Percentiles rank a stretch among this genome's conserved stretches.
These are phyloP conservation scores for Mycena albidolilacea DNA, from an alignment of 768 basidiomycete species.

Conservation along the genomic window DNA sequence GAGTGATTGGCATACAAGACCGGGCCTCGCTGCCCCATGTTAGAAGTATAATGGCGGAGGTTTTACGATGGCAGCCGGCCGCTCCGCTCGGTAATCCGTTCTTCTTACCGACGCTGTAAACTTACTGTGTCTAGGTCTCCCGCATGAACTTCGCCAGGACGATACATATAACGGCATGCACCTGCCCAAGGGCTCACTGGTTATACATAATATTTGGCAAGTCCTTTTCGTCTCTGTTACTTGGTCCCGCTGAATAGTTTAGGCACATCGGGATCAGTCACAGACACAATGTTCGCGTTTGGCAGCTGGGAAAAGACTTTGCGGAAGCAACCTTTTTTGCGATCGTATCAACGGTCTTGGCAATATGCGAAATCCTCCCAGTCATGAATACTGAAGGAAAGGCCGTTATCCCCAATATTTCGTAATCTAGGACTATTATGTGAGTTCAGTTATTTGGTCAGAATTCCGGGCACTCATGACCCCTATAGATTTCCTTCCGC, in stretches of 20 bases:
- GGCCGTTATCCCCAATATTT: background rate
- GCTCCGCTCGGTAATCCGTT: slow-evolving; percentile 33
- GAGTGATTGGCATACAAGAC: slow-evolving; percentile 31
- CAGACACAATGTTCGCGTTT: background rate
- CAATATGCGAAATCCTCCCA: slow-evolving; percentile 19
- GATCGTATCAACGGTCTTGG: background rate
- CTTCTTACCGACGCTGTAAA: background rate
- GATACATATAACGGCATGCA: slow-evolving; percentile 29
- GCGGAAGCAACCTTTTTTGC: slow-evolving; percentile 14
- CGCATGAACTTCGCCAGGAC: slow-evolving; percentile 20
- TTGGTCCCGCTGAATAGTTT: no score
- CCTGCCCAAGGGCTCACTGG: slow-evolving; percentile 23
- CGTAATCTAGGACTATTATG: background rate
- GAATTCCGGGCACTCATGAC: no score
- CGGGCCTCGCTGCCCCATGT: slow-evolving; percentile 43
- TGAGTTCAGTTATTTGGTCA: background rate
- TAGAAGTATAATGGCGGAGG: slow-evolving; percentile 31
- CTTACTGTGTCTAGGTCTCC: background rate
- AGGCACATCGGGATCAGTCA: slow-evolving; percentile 26
- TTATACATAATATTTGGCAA: slow-evolving; percentile 27
- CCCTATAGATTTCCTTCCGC: no score
- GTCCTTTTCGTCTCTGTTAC: background rate
- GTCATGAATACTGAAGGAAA: background rate
- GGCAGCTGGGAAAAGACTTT: background rate
- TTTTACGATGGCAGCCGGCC: slow-evolving; percentile 31